Conservation (phyloP, 768 basidiomycete genomes). For the Mrakia hoshinonis region DNA sequence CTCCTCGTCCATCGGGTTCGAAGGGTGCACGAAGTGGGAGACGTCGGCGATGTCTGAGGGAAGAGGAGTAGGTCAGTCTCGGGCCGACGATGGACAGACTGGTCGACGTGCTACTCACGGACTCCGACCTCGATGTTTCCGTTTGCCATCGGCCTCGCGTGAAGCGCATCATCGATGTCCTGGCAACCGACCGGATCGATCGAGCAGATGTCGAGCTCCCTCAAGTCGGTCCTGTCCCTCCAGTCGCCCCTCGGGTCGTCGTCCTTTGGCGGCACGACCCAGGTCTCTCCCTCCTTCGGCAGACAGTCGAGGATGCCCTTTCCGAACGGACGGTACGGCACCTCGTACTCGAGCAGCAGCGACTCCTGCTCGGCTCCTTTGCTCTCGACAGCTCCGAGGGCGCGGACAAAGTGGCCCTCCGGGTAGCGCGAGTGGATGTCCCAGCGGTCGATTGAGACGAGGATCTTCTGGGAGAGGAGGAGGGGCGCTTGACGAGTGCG, state of each 20-base stretch:
- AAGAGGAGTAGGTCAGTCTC: background rate
- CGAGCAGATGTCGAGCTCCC: conserved; percentile 79
- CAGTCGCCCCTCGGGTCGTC: conserved; percentile 49
- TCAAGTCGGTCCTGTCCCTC: conserved; percentile 77
- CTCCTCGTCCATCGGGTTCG: conserved; percentile 92
- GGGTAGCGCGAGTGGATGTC: conserved; percentile 78
- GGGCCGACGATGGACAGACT: background rate
- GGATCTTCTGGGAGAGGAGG: conserved; percentile 84
- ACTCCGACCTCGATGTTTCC: conserved; percentile 96
- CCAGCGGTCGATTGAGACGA: conserved; percentile 93
- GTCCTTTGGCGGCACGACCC: conserved; percentile 80
- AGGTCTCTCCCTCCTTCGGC: conserved; percentile 76
- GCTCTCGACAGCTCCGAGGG: conserved; percentile 79
- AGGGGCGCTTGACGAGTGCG: conserved; percentile 87
- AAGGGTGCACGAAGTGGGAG: conserved; percentile 84
- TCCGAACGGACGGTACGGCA: conserved; percentile 94
- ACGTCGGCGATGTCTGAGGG: conserved; percentile 89
- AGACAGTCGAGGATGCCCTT: conserved; percentile 86
- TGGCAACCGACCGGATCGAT: conserved; percentile 99
- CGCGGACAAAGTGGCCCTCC: conserved; percentile 91
- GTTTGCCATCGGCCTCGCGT: conserved; percentile 75
- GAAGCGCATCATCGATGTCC: conserved; percentile 96
- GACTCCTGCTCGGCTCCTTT: conserved; percentile 96
- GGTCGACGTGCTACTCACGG: conserved; percentile 54
- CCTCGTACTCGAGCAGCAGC: conserved; percentile 84